Evolutionary conservation across 768 basidiomycete species (phyloP).

Genomic region (Lactifluus echinatus): DNA sequence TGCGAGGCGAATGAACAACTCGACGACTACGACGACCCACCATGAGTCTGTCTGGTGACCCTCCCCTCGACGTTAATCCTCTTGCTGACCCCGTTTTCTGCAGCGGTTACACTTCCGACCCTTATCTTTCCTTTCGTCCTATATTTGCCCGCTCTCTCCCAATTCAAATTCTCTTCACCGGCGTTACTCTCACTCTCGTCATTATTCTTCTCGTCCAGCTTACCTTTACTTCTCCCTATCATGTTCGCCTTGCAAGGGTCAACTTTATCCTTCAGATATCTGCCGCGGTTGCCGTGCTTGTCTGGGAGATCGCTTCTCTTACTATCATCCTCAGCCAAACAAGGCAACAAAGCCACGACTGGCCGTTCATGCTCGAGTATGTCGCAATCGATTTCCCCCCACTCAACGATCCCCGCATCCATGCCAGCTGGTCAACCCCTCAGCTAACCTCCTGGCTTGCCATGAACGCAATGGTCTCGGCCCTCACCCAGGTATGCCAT

Average conservation of each 20-base stretch:
- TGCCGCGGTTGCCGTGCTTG: constrained; percentile 71
- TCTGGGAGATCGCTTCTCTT: constrained; percentile 69
- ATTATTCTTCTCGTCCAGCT: constrained; percentile 85
- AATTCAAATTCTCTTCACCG: constrained; percentile 80
- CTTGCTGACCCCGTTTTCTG: background rate
- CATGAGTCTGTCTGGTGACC: constrained; percentile 4
- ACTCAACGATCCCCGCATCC: constrained; percentile 26
- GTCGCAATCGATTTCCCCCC: constrained; percentile 75
- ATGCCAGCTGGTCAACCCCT: constrained; percentile 47
- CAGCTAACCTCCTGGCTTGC: constrained; percentile 75
- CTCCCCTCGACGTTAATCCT: background rate
- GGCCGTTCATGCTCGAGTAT: constrained; percentile 97
- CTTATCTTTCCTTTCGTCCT: constrained; percentile 72
- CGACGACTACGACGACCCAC: background rate
- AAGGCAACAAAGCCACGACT: constrained; percentile 53
- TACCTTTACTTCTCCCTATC: constrained; percentile 91
- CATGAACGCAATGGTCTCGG: constrained; percentile 80
- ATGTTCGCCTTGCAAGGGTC: constrained; percentile 86
- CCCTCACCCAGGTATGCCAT: constrained; percentile 68
- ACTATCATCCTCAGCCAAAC: constrained; percentile 60
- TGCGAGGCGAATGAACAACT: too few species aligned
- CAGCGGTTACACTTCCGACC: constrained; percentile 40
- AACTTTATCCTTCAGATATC: constrained; percentile 89
- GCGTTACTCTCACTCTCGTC: constrained; percentile 77
- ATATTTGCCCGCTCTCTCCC: constrained; percentile 82